Evolutionary conservation across 768 basidiomycete species (phyloP).

Genomic region (Crassisporium funariophilum): DNA sequence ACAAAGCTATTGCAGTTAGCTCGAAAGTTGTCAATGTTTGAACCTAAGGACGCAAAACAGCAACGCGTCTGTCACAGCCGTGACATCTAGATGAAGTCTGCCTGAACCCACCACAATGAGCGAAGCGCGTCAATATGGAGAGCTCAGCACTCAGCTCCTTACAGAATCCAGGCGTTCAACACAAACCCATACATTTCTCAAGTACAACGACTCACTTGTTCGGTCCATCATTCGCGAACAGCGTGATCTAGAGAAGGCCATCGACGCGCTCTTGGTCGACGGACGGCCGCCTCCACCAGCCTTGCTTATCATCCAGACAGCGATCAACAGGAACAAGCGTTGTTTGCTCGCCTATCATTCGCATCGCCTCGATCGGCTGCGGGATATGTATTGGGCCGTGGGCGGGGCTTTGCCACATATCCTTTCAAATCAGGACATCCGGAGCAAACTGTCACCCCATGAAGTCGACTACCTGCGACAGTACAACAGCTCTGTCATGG

Average conservation of each 20-base stretch:
- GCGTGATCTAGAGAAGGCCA: conserved; percentile 76
- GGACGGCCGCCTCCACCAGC: conserved; percentile 55
- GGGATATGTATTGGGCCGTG: conserved; percentile 87
- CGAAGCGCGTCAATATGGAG: conserved; percentile 72
- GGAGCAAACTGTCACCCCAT: conserved; percentile 58
- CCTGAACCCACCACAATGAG: conserved; percentile 36
- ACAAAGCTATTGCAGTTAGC: too few species aligned
- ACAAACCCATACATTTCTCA: conserved; percentile 79
- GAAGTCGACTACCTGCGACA: conserved; percentile 73
- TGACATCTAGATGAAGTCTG: too few species aligned
- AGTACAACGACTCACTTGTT: conserved; percentile 90
- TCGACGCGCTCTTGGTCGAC: conserved; percentile 38
- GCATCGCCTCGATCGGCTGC: conserved; percentile 81
- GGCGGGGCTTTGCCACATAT: conserved; percentile 88
- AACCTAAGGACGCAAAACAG: conserved; percentile 6
- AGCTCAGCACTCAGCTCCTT: conserved; percentile 87
- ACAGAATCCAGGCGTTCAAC: conserved; percentile 86
- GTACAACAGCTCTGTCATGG: conserved; percentile 80
- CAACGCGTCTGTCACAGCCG: conserved; percentile 26
- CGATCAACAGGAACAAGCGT: conserved; percentile 92
- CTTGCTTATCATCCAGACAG: conserved; percentile 84
- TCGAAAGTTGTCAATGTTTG: neutral
- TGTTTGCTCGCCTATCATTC: conserved; percentile 92
- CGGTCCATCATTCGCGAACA: conserved; percentile 88
- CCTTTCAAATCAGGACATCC: conserved; percentile 64